Evolutionary conservation across 139 green algal genomes (phyloP), one percentile per base, ranked within the genome.

Genomic region (Ettlia oleoabundans): DNA sequence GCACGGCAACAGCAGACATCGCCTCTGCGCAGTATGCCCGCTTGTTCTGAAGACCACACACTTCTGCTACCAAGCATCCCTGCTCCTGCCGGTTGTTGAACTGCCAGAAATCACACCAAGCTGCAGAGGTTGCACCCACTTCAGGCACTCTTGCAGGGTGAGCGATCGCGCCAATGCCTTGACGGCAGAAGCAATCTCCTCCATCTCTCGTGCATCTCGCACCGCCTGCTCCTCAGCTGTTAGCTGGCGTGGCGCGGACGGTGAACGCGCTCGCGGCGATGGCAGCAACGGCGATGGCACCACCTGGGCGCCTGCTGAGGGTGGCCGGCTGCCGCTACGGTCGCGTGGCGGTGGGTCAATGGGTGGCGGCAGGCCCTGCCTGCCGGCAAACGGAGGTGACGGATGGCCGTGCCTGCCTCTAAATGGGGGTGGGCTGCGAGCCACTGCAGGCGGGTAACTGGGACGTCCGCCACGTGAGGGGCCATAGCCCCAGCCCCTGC

Each of bases 91-190:
- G n/a, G n/a, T n/a, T n/a, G n/a, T n/a, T n/a, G n/a, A n/a, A n/a
- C n/a, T n/a, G n/a, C n/a, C n/a, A n/a, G n/a, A n/a, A n/a, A n/a
- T 10, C 15, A 35, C 38, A 55, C 19, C 24, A 32, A 58, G 24
- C 40, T 24, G 33, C 35, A 71, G 26, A n/a, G 19, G 21, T 28
- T 8, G 13, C 13, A 75, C 71, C 37, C 53, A 80, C 73, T 80
- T 80, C 8, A 80, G 38, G 73, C 73, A 80, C 35, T 42, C 52
- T 52, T 67, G 73, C 73, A 80, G 53, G 32, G 73, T 80, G 22
- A 80, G 73, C 22, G 26, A 40, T 35, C 73, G 73, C 32, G 51
- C 35, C n/a, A 80, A 33, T 10, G 52, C 8, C 73, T 51, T 68
- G 52, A 80, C 28, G 73, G 51, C 53, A 9, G 52, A 51, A 13